Percentiles rank a stretch among this genome's conserved stretches.
Evolutionary conservation across 805 yeast genomes (phyloP).

Genomic region (Wickerhamiella dianesei): DNA sequence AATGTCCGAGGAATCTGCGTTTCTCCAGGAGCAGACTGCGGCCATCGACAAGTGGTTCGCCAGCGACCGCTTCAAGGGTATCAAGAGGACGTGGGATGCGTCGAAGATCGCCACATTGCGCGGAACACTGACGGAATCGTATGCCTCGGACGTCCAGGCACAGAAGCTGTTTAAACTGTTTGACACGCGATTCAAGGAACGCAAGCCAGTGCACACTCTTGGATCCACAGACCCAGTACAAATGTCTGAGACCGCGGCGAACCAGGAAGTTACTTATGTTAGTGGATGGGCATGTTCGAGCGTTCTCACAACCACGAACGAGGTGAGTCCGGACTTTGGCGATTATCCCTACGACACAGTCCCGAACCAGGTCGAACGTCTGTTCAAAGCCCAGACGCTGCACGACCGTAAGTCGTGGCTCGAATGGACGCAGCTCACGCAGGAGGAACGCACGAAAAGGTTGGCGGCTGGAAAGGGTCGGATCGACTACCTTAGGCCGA

Average conservation of each 20-base stretch:
- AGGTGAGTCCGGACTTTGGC: constrained; percentile 53
- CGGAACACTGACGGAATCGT: constrained; percentile 32
- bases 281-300: constrained; percentile 26
- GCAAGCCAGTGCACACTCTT: constrained; percentile 40
- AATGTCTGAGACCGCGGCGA: constrained; percentile 41
- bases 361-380: constrained; percentile 50
- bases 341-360: constrained; percentile 59
- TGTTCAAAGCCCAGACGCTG: constrained; percentile 43
- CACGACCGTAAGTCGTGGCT: constrained; percentile 41
- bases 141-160: constrained; percentile 42
- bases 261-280: constrained; percentile 26
- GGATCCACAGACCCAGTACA: constrained; percentile 54
- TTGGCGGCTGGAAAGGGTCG: constrained; percentile 10
- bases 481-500: constrained; percentile 45
- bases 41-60: constrained; percentile 39
- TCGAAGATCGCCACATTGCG: constrained; percentile 39
- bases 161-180: constrained; percentile 36
- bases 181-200: constrained; percentile 28
- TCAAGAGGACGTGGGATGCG: constrained; percentile 41
- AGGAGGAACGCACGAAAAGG: constrained; percentile 19
- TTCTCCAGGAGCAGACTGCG: constrained; percentile 25
- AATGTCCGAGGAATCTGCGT: constrained; percentile 22
- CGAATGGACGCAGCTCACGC: constrained; percentile 26
- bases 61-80: constrained; percentile 33
- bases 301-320: constrained; percentile 45